A percentile compares a stretch with the other conserved stretches of the same genome.
phyloP scores from a whole-genome alignment of 1,284 basidiomycete genomes.

The Ustilago hordei region DNA sequence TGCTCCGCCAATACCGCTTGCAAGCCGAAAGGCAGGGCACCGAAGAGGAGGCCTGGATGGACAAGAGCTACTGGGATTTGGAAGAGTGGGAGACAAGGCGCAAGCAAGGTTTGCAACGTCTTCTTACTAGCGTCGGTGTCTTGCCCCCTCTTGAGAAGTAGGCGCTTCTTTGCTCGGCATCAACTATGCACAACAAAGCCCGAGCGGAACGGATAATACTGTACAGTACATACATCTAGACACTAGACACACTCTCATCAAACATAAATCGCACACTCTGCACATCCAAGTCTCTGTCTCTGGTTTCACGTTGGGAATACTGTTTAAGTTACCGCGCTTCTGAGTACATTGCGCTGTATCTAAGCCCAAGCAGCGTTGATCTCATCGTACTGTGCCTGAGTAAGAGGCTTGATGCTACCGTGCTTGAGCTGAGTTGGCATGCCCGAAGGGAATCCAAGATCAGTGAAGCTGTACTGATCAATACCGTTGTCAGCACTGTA shows the following conservation, averaged over 20 bases:
- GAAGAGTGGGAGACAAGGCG: slow-evolving; percentile 41
- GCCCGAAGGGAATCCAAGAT: slow-evolving; percentile 35
- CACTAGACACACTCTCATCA: not conserved
- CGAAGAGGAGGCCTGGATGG: slow-evolving; percentile 43
- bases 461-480: slow-evolving; percentile 27
- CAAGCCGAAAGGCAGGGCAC: slow-evolving; percentile 32
- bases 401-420: slow-evolving; percentile 42
- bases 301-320: not conserved
- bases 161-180: not conserved
- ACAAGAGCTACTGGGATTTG: slow-evolving; percentile 31
- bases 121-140: slow-evolving; percentile 30
- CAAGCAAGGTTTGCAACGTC: slow-evolving; percentile 26
- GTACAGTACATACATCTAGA: slow-evolving; percentile 7
- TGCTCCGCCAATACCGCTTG: slow-evolving; percentile 31
- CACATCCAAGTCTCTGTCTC: not conserved
- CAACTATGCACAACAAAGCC: not conserved
- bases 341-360: not conserved
- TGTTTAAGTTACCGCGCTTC: not conserved
- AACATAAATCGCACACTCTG: not conserved
- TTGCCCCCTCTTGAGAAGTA: slow-evolving; percentile 35
- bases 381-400: slow-evolving; percentile 45
- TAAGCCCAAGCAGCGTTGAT: slow-evolving; percentile 21
- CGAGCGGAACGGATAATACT: slow-evolving; percentile 9
- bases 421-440: slow-evolving; percentile 42
- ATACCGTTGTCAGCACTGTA: slow-evolving; percentile 31